Base-by-base conservation (phyloP, 1,139 yeast genomes). In the Meyerozyma carpophila region DNA sequence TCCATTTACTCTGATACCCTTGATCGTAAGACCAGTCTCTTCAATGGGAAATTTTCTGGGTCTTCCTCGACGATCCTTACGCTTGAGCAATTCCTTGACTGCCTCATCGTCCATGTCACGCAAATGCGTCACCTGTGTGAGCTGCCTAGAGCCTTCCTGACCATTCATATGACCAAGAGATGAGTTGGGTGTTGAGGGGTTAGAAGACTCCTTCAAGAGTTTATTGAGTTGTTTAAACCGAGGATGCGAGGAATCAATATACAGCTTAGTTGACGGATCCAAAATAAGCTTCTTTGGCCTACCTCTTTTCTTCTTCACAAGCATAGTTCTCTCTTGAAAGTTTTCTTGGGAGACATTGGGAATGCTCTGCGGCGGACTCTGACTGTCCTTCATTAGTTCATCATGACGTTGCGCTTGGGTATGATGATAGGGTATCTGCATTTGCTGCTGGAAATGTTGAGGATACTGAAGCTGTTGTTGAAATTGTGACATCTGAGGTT, bases 41-140 rank as follows among this genome's bases (percentile, higher is more conserved):
- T 72, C 79, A 10, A 71, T 59, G 0, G 79, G 77, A 47, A 73
- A 73, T 51, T 76, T 76, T 49, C 81, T 61, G 5, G 81, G 81
- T 50, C 81, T 61, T 11, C 81, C 81, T 44, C 78, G 56, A 46
- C 63, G 64, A 48, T 73, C 78, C 47, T 73, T 73, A 56, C 63
- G 70, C 46, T 62, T 61, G 34, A 73, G 56, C 40, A 73, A 59
- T 44, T 66, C 63, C 47, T 66, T 62, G 26, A 72, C 72, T 16
- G 70, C 74, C 18, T 60, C 64, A 36, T 68, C 71, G 18, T 50
- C 42, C 11, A 31, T 18, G 20, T 24, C 45, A 36, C 39, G 28
- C 18, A 34, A 18, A 8, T 34, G 37, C 4, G 37, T 34, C 11
- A 34, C 14, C n/a, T 34, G 37, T n/a, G 26, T 34, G 14, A 18